Conservation (phyloP, 2,329 filamentous ascomycete genomes). For the Fusarium pseudonygamai region DNA sequence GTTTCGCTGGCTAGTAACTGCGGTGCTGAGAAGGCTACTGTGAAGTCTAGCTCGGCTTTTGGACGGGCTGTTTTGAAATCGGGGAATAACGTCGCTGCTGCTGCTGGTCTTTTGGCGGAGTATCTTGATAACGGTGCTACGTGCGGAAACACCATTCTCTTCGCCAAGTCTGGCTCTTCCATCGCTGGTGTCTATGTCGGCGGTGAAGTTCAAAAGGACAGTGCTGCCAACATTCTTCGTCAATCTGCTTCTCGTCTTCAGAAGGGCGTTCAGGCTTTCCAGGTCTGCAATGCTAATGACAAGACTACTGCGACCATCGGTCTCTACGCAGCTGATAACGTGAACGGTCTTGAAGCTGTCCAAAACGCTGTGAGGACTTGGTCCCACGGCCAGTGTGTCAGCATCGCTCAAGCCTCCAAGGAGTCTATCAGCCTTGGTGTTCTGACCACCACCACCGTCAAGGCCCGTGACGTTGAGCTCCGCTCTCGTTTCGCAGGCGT, state of each 20-base stretch:
- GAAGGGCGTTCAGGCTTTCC: conserved; percentile 32
- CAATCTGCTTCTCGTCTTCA: conserved; percentile 19
- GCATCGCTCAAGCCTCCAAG: conserved; percentile 2
- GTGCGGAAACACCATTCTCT: conserved; percentile 37
- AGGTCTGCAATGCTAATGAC: conserved; percentile 31
- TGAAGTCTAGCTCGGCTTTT: conserved; percentile 20
- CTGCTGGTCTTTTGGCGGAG: conserved; percentile 29
- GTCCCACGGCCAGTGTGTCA: conserved; percentile 35
- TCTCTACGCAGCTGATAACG: conserved; percentile 29
- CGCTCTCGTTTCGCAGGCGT: conserved; percentile 29
- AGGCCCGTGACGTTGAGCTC: conserved; percentile 27
- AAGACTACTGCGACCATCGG: conserved; percentile 33
- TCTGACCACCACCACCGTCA: conserved; percentile 18
- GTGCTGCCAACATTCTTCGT: conserved; percentile 26
- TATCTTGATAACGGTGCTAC: conserved; percentile 31
- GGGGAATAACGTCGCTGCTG: conserved; percentile 17
- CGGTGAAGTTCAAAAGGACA: conserved; percentile 37
- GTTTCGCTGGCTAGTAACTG: conserved; percentile 33
- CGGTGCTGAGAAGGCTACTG: conserved; percentile 30
- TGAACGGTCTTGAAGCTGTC: conserved; percentile 18
- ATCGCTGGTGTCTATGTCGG: conserved; percentile 39
- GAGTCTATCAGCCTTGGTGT: conserved; percentile 26
- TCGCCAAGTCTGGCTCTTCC: conserved; percentile 37
- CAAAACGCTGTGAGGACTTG: conserved; percentile 34
- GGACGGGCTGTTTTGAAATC: conserved; percentile 12